phyloP scores from a whole-genome alignment of 2,329 filamentous ascomycete species.

The Colletotrichum ledebouriae region DNA sequence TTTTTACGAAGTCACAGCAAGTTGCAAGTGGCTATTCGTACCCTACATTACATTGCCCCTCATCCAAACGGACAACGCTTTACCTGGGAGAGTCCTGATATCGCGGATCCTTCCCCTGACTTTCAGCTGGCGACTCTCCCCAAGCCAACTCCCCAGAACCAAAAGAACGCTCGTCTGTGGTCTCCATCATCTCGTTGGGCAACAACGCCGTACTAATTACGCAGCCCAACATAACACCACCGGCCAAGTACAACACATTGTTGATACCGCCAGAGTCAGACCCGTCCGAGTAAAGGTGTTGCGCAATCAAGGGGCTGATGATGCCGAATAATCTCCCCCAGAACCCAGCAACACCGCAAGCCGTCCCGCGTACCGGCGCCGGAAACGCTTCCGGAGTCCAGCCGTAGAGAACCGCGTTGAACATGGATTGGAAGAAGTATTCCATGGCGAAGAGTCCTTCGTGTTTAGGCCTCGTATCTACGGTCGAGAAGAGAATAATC shows the following conservation, averaged over 20 bases:
- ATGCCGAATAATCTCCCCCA: slow-evolving; percentile 71
- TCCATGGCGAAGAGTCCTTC: slow-evolving; percentile 49
- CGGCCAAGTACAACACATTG: slow-evolving; percentile 6
- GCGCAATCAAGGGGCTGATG: slow-evolving; percentile 68
- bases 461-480: slow-evolving; percentile 46
- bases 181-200: slow-evolving; percentile 56
- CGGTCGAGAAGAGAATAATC: slow-evolving; percentile 46
- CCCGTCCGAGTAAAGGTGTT: slow-evolving; percentile 54
- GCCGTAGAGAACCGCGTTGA: slow-evolving; percentile 44
- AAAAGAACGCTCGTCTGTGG: slow-evolving; percentile 48
- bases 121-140: not conserved
- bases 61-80: not conserved
- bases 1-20: too few relatives aligned
- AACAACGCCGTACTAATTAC: slow-evolving; percentile 64
- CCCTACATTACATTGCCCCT: not conserved
- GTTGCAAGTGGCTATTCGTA: too few relatives aligned
- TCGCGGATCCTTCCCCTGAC: not conserved
- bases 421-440: slow-evolving; percentile 49
- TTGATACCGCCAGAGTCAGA: slow-evolving; percentile 45
- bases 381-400: slow-evolving; percentile 48
- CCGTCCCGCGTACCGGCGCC: slow-evolving; percentile 63
- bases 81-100: slow-evolving; percentile 7
- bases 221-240: slow-evolving; percentile 64
- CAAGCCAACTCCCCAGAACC: not conserved
- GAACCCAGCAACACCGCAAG: slow-evolving; percentile 69